Percentiles rank a stretch among this genome's conserved stretches.
phyloP scores from a whole-genome alignment of 1,284 basidiomycete species.

The Naganishia sp. region DNA sequence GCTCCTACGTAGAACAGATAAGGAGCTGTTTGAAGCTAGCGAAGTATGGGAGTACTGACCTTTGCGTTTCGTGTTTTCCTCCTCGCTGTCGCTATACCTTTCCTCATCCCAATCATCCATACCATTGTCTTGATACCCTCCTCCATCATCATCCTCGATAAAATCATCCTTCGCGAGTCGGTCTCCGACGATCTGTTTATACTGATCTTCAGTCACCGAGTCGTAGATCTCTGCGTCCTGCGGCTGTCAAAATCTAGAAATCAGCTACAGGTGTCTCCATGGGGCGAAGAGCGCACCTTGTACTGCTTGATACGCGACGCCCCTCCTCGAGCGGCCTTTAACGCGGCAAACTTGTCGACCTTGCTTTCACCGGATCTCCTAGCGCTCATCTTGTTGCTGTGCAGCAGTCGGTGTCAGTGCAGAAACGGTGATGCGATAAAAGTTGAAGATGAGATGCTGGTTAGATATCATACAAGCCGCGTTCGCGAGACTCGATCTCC shows the following conservation, averaged over 20 bases:
- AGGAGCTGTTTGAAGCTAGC: neutral
- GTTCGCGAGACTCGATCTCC: too few species aligned
- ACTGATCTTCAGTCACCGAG: slow-evolving; percentile 88
- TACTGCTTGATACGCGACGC: slow-evolving; percentile 55
- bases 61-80: slow-evolving; percentile 49
- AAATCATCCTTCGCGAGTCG: slow-evolving; percentile 92
- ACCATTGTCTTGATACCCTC: slow-evolving; percentile 93
- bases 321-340: slow-evolving; percentile 55
- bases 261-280: slow-evolving; percentile 17
- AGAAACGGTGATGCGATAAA: too few species aligned
- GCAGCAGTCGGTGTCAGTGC: too few species aligned
- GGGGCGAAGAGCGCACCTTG: slow-evolving; percentile 48
- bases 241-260: slow-evolving; percentile 36
- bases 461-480: too few species aligned
- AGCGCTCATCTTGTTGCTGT: slow-evolving; percentile 15
- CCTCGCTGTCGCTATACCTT: slow-evolving; percentile 51
- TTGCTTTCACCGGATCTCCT: slow-evolving; percentile 29
- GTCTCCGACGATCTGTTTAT: slow-evolving; percentile 78
- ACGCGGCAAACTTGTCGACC: slow-evolving; percentile 50
- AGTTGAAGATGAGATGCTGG: too few species aligned
- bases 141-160: slow-evolving; percentile 88
- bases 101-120: slow-evolving; percentile 80
- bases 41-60: slow-evolving; percentile 42
- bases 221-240: slow-evolving; percentile 81
- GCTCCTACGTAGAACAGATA: slow-evolving; percentile 26